phyloP scores from a whole-genome alignment of 306 rosid species.

The Rubus idaeus region DNA sequence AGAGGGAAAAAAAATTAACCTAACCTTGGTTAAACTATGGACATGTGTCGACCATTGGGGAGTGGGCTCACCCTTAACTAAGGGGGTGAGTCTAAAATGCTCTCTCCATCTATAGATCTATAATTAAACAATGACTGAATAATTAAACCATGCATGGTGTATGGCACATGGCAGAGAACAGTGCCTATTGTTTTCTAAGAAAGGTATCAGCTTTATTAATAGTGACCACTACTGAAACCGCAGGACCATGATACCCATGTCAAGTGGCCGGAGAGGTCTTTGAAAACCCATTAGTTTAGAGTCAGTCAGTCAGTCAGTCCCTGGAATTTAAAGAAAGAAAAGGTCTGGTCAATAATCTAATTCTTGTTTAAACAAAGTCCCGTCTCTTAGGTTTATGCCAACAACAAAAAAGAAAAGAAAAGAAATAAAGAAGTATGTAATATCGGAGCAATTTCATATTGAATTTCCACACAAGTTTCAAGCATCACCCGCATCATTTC shows the following conservation, averaged over 20 bases:
- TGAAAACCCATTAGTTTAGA: too few species aligned
- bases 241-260: not conserved
- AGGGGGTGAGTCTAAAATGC: too few species aligned
- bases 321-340: not conserved
- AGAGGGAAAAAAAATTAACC: too few species aligned
- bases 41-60: too few species aligned
- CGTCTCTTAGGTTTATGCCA: not conserved
- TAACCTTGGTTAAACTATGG: too few species aligned
- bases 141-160: not conserved
- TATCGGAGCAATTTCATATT: not conserved
- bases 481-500: not conserved
- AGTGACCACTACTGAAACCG: too few species aligned
- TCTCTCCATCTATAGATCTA: too few species aligned
- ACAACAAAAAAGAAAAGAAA: not conserved
- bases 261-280: too few species aligned
- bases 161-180: not conserved
- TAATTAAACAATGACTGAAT: not conserved
- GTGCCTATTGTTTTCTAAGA: not conserved
- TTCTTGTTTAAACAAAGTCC: not conserved
- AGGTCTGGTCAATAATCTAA: not conserved
- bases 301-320: too few species aligned
- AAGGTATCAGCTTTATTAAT: not conserved
- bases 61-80: too few species aligned
- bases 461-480: not conserved
- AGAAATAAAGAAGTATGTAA: not conserved